Evolutionary conservation across 331 rosid species (phyloP), one percentile per base, ranked within the genome.

Genomic region (Dryas integrifolia): DNA sequence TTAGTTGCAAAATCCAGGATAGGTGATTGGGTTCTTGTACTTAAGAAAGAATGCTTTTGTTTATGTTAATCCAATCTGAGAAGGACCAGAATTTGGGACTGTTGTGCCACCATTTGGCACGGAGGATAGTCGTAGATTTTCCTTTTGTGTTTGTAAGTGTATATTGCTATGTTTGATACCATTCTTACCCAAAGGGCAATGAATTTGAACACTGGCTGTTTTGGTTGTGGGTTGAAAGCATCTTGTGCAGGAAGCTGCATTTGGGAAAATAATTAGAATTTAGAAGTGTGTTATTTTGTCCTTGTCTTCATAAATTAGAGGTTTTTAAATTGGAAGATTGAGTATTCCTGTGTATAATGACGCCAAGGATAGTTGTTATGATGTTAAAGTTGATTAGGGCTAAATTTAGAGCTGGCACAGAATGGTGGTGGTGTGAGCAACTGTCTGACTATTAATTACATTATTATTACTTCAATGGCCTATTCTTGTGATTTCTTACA

Each of bases 171-270:
- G 3, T 13, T 24, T 50, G 30, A 50, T 50, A 38, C 26, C 64
- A 30, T 30, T 58, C 64, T 13, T 11, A 58, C 12, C 44, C 64
- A 26, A 35, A 4, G 58, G 7, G 56, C 55, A n/a, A 45, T 45
- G 71, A 45, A 26, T 46, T 59, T 38, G 65, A 12, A 38, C 8
- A 5, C 5, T 2, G 2, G 45, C 6, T 35, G 18, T 58, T 59
- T 59, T 14, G 61, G 9, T n/a, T 68, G 30, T 38, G 47, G 72
- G 46, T 35, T 67, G 60, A 50, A 39, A 35, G 59, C 73, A 16
- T 16, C 16, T 53, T 53, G 7, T 40, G 39, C 73, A 1, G 7
- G 40, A 52, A 39, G 40, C 47, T 52, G 50, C 39, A 69, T 40
- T 53, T 12, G 6, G 65, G 51, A 39, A 49, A 39, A 35, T 51